Percentiles rank a stretch among this genome's conserved stretches.
phyloP scores from a whole-genome alignment of 2,329 filamentous ascomycete species.

The Exophiala viscosa region DNA sequence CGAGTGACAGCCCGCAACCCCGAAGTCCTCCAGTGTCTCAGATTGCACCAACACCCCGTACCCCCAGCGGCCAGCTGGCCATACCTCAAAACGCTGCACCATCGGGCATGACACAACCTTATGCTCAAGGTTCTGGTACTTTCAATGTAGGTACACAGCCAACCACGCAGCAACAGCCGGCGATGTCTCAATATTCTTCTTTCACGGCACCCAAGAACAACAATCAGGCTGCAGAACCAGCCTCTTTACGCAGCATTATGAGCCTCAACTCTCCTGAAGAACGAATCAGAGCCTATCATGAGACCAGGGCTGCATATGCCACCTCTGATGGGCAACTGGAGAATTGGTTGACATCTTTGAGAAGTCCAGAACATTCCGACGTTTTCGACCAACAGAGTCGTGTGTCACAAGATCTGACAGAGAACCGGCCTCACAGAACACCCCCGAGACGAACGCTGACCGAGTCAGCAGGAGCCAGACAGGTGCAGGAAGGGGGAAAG shows the following conservation, averaged over 20 bases:
- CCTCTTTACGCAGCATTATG: conserved; percentile 72
- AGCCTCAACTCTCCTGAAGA: conserved; percentile 62
- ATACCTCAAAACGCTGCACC: too few species aligned
- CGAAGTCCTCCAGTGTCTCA: conserved; percentile 13
- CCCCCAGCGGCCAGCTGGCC: too few species aligned
- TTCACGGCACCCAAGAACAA: neutral
- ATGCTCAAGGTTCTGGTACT: too few species aligned
- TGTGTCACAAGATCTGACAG: conserved; percentile 14
- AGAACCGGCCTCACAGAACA: conserved; percentile 10
- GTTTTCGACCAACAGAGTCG: conserved; percentile 37
- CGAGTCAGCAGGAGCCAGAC: conserved; percentile 37
- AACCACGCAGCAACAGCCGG: too few species aligned
- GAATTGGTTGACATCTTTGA: conserved; percentile 48
- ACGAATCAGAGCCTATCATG: conserved; percentile 69
- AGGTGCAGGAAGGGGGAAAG: conserved; percentile 80
- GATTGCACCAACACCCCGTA: neutral
- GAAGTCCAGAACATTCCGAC: conserved; percentile 53
- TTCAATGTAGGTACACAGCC: too few species aligned
- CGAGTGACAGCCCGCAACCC: conserved; percentile 4
- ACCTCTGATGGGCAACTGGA: conserved; percentile 70
- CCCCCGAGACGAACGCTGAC: conserved; percentile 17
- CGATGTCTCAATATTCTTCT: too few species aligned
- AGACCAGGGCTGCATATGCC: conserved; percentile 68
- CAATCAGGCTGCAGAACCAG: neutral
- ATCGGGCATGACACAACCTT: too few species aligned